Evolutionary conservation across 495 filamentous ascomycete genomes (phyloP).

Genomic region (Tuber aestivum): DNA sequence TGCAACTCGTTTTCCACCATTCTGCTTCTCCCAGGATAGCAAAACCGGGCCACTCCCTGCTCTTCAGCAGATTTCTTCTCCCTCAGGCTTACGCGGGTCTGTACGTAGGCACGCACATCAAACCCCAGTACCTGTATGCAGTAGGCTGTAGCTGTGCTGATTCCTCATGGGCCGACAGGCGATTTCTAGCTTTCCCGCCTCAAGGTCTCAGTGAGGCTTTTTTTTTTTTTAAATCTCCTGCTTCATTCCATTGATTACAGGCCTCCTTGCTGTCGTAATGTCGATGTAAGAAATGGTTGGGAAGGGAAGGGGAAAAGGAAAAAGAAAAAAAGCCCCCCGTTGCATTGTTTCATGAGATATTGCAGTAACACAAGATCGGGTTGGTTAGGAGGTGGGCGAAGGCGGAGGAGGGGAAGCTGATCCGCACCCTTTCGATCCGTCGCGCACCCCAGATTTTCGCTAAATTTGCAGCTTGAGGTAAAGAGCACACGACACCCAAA

Average conservation of each 20-base stretch:
- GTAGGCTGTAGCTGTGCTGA: background rate
- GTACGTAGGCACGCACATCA: background rate
- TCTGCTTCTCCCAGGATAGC: background rate
- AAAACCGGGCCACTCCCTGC: background rate
- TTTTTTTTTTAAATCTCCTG: background rate
- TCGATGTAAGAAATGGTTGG: background rate
- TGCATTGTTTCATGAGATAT: background rate
- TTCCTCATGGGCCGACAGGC: background rate
- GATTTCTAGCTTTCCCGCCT: background rate
- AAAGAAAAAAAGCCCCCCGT: background rate
- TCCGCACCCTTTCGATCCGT: conserved; percentile 3
- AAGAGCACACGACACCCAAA: conserved; percentile 4
- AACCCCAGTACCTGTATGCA: background rate
- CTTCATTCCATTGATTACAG: background rate
- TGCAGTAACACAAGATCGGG: background rate
- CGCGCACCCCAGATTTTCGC: conserved; percentile 36
- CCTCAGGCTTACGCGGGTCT: background rate
- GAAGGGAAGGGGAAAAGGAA: background rate
- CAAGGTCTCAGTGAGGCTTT: background rate
- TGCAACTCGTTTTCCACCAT: background rate
- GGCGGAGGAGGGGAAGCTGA: background rate
- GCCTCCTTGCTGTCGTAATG: conserved; percentile 4
- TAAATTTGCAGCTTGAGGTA: conserved; percentile 41
- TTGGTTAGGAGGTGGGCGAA: background rate
- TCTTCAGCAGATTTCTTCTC: background rate